A percentile compares a stretch with the other conserved stretches of the same genome.
Conservation (phyloP, 1,284 basidiomycete genomes). For the Caloboletus inedulis region DNA sequence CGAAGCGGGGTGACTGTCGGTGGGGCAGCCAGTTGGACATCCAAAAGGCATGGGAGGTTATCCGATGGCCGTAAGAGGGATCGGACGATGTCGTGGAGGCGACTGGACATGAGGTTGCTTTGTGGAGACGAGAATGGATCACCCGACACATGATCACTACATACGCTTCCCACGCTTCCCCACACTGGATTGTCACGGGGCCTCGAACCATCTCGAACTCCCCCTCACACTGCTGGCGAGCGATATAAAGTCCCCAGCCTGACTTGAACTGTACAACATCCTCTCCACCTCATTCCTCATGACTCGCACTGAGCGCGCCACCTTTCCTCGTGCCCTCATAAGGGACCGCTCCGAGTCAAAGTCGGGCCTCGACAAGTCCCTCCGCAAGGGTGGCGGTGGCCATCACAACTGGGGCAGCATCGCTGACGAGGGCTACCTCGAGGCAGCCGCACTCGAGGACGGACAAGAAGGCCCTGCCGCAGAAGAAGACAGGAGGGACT, state of each 20-base stretch:
- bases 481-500: conserved; percentile 27
- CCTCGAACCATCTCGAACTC: neutral
- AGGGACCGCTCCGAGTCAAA: conserved; percentile 79
- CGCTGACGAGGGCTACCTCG: conserved; percentile 58
- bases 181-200: conserved; percentile 13
- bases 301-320: conserved; percentile 75
- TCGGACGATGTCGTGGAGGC: conserved; percentile 10
- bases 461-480: conserved; percentile 45
- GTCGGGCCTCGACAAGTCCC: conserved; percentile 67
- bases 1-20: neutral
- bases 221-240: neutral
- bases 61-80: conserved; percentile 27
- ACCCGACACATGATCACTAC: conserved; percentile 5
- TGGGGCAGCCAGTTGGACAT: conserved; percentile 10
- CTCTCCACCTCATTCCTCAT: conserved; percentile 38
- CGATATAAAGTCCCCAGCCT: conserved; percentile 22
- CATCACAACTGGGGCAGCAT: conserved; percentile 82
- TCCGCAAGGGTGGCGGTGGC: conserved; percentile 79
- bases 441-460: conserved; percentile 51
- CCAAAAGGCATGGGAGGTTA: conserved; percentile 14
- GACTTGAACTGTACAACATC: neutral
- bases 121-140: neutral
- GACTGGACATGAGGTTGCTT: conserved; percentile 5
- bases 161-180: conserved; percentile 30
- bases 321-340: conserved; percentile 69